Evolutionary conservation across 148 eudicot species (phyloP), one percentile per base, ranked within the genome.

Genomic region (Rhododendron kiyosumense): DNA sequence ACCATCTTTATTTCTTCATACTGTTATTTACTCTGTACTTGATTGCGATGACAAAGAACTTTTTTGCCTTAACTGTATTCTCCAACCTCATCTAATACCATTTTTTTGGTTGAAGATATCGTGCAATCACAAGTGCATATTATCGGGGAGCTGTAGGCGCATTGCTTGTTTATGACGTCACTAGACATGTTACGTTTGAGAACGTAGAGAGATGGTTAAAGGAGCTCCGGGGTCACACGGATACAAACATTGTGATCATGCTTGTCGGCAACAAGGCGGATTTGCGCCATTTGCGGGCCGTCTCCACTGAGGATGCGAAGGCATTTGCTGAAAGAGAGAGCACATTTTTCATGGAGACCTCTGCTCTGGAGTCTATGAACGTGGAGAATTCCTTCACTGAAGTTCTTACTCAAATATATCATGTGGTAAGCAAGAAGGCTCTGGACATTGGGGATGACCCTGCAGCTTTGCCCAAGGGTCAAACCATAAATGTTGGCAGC

Each of bases 141-240:
- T 93, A 93, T 84, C 94, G 95, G 22, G 95, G 95, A 86, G 95
- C 95, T 48, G 93, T 93, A 26, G 94, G 93, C 26, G 95, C 95
- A 85, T 85, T 93, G 84, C 92, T 93, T 38, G 94, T 92, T 11
- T 92, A 91, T 84, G 94, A 93, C 34, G 88, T 85, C 32, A 93
- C 94, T 7, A 91, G 94, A 41, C 90, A 92, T n/a, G 94, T 92
- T 51, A 93, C 95, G 24, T 93, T 93, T 84, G 94, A 93, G 54
- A 93, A 93, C 67, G 94, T 93, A 2, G 93, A 92, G 86, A 90
- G 95, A 87, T 93, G 95, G 95, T 85, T 93, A 74, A 93, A 93
- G 90, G 95, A 93, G 86, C 95, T 93, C 24, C 91, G 94, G 20
- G 95, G 90, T 82, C 95, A 93, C 83, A 92, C 95, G 1, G 95